Conservation (phyloP, 202 grass and related monocot species). For the Cymbopogon flexuosus region DNA sequence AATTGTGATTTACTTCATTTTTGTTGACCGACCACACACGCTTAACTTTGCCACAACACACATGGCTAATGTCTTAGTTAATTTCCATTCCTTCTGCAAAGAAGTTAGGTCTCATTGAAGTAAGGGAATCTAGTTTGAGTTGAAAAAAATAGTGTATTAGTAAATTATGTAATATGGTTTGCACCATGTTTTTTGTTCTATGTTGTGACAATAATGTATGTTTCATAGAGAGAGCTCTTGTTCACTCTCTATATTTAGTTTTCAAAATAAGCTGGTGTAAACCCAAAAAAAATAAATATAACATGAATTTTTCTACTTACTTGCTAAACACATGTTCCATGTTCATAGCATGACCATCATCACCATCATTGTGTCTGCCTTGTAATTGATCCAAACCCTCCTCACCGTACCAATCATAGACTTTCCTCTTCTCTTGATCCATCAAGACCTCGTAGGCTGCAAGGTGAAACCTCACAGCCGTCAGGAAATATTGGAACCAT, state of each 20-base stretch:
- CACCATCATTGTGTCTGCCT: neutral
- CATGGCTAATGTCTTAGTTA: too few relatives aligned
- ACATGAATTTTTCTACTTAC: constrained; percentile 1
- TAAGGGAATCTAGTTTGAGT: neutral
- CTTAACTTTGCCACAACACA: neutral
- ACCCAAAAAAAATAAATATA: neutral
- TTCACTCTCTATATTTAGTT: neutral
- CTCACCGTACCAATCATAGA: constrained; percentile 52
- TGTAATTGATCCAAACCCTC: constrained; percentile 33
- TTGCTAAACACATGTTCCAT: neutral
- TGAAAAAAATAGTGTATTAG: neutral
- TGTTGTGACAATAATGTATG: neutral
- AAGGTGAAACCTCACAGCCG: neutral
- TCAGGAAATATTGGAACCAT: neutral
- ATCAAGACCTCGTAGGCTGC: constrained; percentile 44
- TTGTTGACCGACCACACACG: neutral
- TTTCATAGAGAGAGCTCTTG: neutral
- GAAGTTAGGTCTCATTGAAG: neutral
- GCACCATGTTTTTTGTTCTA: neutral
- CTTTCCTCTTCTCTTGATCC: constrained; percentile 56
- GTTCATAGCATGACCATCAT: neutral
- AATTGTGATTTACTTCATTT: neutral
- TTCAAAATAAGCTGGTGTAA: neutral
- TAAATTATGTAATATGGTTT: neutral
- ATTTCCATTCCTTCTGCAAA: neutral